These are phyloP conservation scores for Holtermanniella nyarrowii DNA, from an alignment of 768 basidiomycete genomes.

Conservation along the genomic window DNA sequence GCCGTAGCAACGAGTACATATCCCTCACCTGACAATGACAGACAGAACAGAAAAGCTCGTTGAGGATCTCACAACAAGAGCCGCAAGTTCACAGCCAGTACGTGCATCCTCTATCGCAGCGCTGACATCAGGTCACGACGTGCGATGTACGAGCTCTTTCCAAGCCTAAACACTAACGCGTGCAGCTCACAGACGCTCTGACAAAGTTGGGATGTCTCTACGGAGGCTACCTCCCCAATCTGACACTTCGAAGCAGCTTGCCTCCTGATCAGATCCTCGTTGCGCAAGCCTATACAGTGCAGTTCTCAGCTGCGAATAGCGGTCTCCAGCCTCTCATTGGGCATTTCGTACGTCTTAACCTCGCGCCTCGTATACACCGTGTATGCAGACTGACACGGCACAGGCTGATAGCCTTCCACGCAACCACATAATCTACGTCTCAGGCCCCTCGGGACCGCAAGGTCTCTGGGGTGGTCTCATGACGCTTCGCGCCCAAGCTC, in stretches of 20 bases:
- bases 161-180: background rate
- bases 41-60: no score
- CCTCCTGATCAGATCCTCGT: constrained; percentile 4
- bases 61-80: no score
- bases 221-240: constrained; percentile 1
- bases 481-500: background rate
- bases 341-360: constrained; percentile 5
- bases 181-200: constrained; percentile 2
- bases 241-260: constrained; percentile 1
- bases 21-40: no score
- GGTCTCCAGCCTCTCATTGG: background rate
- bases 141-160: no score
- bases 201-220: constrained; percentile 5
- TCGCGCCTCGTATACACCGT: no score
- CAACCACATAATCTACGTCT: constrained; percentile 5
- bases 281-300: constrained; percentile 2
- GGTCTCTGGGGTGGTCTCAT: constrained; percentile 9
- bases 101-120: no score
- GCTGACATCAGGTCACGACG: no score
- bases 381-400: no score
- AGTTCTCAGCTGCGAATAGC: background rate
- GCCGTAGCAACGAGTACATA: no score
- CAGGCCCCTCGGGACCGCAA: constrained; percentile 4
- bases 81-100: no score
- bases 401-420: no score